Conservation (phyloP, 2,329 filamentous ascomycete genomes). For the Colletotrichum agaves region DNA sequence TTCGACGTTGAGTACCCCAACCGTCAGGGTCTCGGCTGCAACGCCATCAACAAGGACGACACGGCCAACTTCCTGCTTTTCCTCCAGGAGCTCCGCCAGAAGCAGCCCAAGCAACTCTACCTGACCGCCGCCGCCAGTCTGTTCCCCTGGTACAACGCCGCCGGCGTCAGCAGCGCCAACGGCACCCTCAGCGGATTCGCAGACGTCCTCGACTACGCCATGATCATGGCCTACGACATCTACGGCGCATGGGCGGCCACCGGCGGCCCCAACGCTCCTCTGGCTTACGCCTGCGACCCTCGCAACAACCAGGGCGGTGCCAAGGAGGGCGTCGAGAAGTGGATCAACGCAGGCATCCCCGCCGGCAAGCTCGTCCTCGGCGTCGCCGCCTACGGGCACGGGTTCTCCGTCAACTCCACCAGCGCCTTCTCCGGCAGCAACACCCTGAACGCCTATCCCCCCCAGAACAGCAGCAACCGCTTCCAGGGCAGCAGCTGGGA, state of each 20-base stretch:
- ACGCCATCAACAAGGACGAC: conserved; percentile 28
- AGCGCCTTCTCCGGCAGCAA: conserved; percentile 23
- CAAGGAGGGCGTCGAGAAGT: conserved; percentile 32
- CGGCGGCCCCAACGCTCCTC: conserved; percentile 30
- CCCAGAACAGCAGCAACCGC: conserved; percentile 33
- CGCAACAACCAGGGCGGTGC: conserved; percentile 36
- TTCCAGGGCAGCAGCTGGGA: conserved; percentile 37
- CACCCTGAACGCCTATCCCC: conserved; percentile 30
- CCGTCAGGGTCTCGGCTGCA: conserved; percentile 36
- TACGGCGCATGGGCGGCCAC: conserved; percentile 32
- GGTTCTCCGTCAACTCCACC: conserved; percentile 34
- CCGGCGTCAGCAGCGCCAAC: conserved; percentile 5
- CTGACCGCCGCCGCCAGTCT: conserved; percentile 31
- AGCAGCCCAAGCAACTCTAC: conserved; percentile 33
- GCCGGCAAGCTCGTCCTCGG: conserved; percentile 31
- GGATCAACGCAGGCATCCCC: conserved; percentile 28
- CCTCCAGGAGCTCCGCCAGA: conserved; percentile 33
- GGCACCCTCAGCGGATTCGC: conserved; percentile 25
- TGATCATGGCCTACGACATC: conserved; percentile 36
- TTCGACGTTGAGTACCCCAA: conserved; percentile 41
- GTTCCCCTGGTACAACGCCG: conserved; percentile 26
- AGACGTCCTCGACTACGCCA: conserved; percentile 29
- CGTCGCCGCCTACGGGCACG: conserved; percentile 33
- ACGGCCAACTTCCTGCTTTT: conserved; percentile 32
- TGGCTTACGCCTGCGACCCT: conserved; percentile 19